Evolutionary conservation across 1,139 yeast genomes (phyloP), one percentile per base, ranked within the genome.

Genomic region (Candida smagusa): DNA sequence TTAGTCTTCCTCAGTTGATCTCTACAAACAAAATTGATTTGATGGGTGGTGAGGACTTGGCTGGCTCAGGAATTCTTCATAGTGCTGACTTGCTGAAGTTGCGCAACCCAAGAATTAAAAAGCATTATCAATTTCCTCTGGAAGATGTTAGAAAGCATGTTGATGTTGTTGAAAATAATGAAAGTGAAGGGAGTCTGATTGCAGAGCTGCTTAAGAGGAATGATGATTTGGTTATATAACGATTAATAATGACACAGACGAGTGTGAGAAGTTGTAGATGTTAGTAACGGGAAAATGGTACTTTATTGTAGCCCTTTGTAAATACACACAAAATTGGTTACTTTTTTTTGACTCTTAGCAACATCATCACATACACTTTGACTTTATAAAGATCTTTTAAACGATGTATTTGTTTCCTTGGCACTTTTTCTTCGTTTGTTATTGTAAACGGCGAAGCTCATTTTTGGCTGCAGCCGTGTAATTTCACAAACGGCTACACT

Each of bases 71-170:
- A 8, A 24, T 30, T 12, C 25, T 30, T 16, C 33, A 32, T 12
- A 52, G 58, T 28, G 57, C 53, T 4, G 57, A 56, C 31, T 51
- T 65, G 23, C 46, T 47, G 22, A 58, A 53, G 12, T 51, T 68
- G 32, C 48, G 69, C 24, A 67, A 65, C 42, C 73, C 72, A 0
- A 51, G 74, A 23, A 53, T 66, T 31, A 56, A 56, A 31, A 64
- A 57, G 42, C 70, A 65, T 40, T 63, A 63, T 38, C 65, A 63
- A 34, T 42, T 37, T 30, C 35, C 16, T 27, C 29, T 12, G 9
- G 9, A 9, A 4, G 29, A 27, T 11, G 16, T 24, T 4, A 24
- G 11, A 24, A 24, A 24, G n/a, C 11, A 24, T 24, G 27, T 9
- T 11, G 27, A 24, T 11, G 27, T 9, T 24, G 27, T 9, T 24